These are phyloP conservation scores for Avicennia marina DNA, from an alignment of 257 asterid genomes.

Conservation along the genomic window DNA sequence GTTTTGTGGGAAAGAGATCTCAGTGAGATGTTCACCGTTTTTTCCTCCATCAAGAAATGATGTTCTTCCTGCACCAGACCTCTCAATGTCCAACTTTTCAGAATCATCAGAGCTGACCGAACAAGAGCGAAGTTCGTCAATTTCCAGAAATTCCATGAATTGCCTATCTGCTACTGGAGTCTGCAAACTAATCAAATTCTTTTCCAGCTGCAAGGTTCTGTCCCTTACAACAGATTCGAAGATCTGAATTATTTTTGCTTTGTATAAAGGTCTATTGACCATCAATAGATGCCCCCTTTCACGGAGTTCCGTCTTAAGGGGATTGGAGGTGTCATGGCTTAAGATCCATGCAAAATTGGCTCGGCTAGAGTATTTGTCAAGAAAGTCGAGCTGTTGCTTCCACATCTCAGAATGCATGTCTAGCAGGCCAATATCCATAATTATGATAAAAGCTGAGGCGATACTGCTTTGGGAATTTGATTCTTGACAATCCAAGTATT, in stretches of 20 bases:
- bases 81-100: slow-evolving; percentile 45
- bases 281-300: slow-evolving; percentile 58
- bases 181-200: slow-evolving; percentile 15
- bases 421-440: slow-evolving; percentile 67
- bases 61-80: slow-evolving; percentile 12
- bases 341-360: slow-evolving; percentile 78
- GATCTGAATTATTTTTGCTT: slow-evolving; percentile 67
- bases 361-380: slow-evolving; percentile 43
- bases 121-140: slow-evolving; percentile 44
- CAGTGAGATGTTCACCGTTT: slow-evolving; percentile 15
- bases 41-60: slow-evolving; percentile 10
- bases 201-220: slow-evolving; percentile 27
- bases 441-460: slow-evolving; percentile 33
- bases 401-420: slow-evolving; percentile 71
- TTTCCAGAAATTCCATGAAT: slow-evolving; percentile 51
- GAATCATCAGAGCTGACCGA: slow-evolving; percentile 60
- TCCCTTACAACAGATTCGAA: slow-evolving; percentile 52
- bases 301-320: slow-evolving; percentile 66
- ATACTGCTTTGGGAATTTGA: slow-evolving; percentile 13
- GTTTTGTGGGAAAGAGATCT: slow-evolving; percentile 15
- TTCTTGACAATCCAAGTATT: slow-evolving; percentile 26
- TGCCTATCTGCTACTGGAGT: slow-evolving; percentile 30
- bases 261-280: slow-evolving; percentile 75
- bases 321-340: slow-evolving; percentile 57
- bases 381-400: slow-evolving; percentile 75